Evolutionary conservation across 306 rosid genomes (phyloP).

Genomic region (Trifolium fragiferum): DNA sequence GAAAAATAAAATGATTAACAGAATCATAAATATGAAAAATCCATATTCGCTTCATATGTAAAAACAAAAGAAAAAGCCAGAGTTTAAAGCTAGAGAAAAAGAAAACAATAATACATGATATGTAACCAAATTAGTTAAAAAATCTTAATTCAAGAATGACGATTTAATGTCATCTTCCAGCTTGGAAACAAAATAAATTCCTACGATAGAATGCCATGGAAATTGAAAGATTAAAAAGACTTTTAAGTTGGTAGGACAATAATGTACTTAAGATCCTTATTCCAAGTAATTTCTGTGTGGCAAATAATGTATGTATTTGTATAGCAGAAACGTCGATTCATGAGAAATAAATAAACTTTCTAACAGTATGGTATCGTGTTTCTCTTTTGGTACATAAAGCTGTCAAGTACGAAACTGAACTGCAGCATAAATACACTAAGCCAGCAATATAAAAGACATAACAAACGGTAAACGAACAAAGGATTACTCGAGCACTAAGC

Average conservation of each 20-base stretch:
- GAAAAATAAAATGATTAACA: background rate
- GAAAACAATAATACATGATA: background rate
- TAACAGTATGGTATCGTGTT: background rate
- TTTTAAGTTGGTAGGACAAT: background rate
- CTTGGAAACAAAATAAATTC: background rate
- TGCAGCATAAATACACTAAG: background rate
- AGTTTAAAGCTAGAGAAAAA: background rate
- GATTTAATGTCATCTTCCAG: constrained; percentile 2
- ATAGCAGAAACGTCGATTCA: constrained; percentile 20
- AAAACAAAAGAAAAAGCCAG: background rate
- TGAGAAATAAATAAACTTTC: constrained; percentile 21
- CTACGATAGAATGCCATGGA: background rate
- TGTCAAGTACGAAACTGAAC: background rate
- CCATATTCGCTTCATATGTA: constrained; percentile 7
- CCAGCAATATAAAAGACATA: constrained; percentile 32
- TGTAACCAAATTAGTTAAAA: too few species aligned
- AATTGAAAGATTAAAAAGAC: background rate
- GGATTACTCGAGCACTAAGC: constrained; percentile 35
- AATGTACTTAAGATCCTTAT: background rate
- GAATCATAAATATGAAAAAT: constrained; percentile 2
- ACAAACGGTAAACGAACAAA: constrained; percentile 1
- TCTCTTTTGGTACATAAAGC: constrained; percentile 23
- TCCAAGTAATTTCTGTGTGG: background rate
- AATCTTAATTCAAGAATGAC: background rate
- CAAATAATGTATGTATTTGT: background rate